Evolutionary conservation across 345 rosid species (phyloP).

Genomic region (Eucalyptus cloeziana): DNA sequence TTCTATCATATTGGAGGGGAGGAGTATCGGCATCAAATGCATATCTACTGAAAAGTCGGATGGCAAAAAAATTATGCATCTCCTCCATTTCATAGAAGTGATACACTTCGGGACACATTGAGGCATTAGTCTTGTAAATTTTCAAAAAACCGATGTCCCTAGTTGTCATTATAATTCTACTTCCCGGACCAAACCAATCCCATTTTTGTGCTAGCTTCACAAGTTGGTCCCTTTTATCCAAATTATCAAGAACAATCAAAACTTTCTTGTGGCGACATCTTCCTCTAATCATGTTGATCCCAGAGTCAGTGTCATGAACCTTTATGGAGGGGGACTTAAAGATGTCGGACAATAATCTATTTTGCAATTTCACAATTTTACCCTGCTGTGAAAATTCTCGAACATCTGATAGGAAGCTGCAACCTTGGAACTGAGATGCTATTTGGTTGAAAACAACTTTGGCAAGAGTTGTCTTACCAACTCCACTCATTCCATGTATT

Average conservation of each 20-base stretch:
- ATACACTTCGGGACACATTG: background rate
- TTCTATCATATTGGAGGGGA: background rate
- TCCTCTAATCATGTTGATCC: background rate
- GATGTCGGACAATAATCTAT: background rate
- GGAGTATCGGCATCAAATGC: background rate
- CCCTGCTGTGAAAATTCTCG: background rate
- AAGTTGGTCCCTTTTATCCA: background rate
- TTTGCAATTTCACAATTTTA: background rate
- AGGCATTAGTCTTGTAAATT: background rate
- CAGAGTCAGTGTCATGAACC: background rate
- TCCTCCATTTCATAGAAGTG: background rate
- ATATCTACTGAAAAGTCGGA: background rate
- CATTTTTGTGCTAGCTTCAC: background rate
- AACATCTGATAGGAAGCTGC: background rate
- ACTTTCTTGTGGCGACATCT: background rate
- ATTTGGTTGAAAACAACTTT: background rate
- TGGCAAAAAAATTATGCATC: background rate
- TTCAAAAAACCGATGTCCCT: background rate
- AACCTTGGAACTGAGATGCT: background rate
- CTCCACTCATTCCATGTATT: background rate
- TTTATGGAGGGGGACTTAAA: background rate
- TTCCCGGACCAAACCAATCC: background rate
- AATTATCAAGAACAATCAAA: background rate
- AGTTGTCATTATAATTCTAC: background rate
- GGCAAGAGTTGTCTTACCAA: conserved; percentile 3